These are phyloP conservation scores for Diaporthe ilicicola DNA, from an alignment of 2,329 filamentous ascomycete species.

Conservation along the genomic window DNA sequence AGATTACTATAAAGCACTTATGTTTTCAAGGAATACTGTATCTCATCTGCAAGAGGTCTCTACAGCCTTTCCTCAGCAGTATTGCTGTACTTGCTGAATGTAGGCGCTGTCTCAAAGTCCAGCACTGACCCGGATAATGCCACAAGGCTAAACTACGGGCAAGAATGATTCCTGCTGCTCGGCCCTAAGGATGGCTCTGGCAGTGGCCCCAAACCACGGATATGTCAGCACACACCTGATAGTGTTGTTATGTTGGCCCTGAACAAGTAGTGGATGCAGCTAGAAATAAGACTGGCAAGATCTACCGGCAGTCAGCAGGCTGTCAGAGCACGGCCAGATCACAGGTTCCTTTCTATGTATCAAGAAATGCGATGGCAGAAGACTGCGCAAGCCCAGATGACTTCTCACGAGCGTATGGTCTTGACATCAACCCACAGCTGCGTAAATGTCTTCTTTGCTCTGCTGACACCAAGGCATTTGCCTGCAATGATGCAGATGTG, in stretches of 20 bases:
- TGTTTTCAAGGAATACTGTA: too few relatives aligned
- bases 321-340: neutral
- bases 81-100: neutral
- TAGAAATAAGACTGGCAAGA: neutral
- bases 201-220: too few relatives aligned
- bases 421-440: too few relatives aligned
- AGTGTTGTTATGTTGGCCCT: neutral
- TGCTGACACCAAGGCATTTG: neutral
- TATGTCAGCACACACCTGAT: neutral
- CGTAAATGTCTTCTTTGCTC: too few relatives aligned
- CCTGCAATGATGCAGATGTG: neutral
- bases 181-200: neutral
- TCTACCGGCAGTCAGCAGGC: neutral
- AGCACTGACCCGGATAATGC: too few relatives aligned
- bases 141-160: too few relatives aligned
- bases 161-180: neutral
- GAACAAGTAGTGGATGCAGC: neutral
- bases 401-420: too few relatives aligned
- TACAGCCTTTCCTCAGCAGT: neutral
- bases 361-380: too few relatives aligned
- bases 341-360: neutral
- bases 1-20: too few relatives aligned
- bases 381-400: too few relatives aligned
- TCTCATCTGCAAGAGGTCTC: neutral
- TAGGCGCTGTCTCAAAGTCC: too few relatives aligned